Evolutionary conservation across 1,139 yeast genomes (phyloP), one percentile per base, ranked within the genome.

Genomic region (Candida smagusa): DNA sequence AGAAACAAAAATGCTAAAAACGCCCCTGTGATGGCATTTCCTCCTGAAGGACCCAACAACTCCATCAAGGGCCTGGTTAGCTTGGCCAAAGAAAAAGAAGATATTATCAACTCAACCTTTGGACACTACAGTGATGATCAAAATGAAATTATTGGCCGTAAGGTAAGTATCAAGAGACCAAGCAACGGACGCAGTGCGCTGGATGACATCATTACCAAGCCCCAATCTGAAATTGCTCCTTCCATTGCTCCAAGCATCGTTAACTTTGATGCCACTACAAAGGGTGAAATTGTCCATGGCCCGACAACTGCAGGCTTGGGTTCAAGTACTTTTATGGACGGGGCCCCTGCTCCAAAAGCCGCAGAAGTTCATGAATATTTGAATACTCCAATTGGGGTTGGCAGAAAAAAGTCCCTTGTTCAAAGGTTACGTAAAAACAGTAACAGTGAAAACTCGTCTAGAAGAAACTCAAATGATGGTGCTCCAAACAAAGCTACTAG

Each of bases 21-120:
- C 30, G 96, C 97, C 0, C 98, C 98, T 2, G 96, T 92, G 21
- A 72, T 81, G 68, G 98, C 98, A 0, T 92, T 89, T 72, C 96
- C 97, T 2, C 84, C 76, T 5, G 95, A 90, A 63, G 97, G 97
- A 0, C 96, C 97, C 43, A 92, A 90, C 62, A 87, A 80, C 57
- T 77, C 95, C 6, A 80, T 92, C 48, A 79, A 81, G 49, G 95
- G 95, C 12, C 71, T 72, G 46, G 64, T 65, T 38, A 54, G 63
- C 45, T 26, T 28, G 6, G 62, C 72, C 47, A 48, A 68, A 30
- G 63, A 69, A 33, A 77, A 75, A 46, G 73, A 76, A 33, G 77
- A 77, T 37, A 81, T 79, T 38, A 68, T 80, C 52, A 76, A 80
- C 50, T 65, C 76, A 54, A 81, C 83, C 9, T 78, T 80, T 50